phyloP scores from a whole-genome alignment of 2,329 filamentous ascomycete species.

The Didymella segeticola region DNA sequence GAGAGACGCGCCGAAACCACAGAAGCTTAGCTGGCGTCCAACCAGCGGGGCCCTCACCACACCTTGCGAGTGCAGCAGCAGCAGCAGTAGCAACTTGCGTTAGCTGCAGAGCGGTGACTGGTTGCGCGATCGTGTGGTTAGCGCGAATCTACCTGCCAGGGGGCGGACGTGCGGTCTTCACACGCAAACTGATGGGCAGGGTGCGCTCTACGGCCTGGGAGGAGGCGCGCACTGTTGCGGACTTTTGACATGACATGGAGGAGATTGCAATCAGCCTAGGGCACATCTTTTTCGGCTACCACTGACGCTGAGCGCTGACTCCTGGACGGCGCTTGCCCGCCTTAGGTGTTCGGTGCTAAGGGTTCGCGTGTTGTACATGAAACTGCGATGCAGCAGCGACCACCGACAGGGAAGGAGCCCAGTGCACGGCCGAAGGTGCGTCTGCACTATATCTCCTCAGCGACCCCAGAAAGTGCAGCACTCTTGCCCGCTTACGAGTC shows the following conservation, averaged over 20 bases:
- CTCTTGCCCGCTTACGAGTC: conserved; percentile 21
- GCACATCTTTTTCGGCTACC: conserved; percentile 15
- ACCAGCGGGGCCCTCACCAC: conserved; percentile 4
- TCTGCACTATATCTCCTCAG: conserved; percentile 16
- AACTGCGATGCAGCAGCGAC: conserved; percentile 26
- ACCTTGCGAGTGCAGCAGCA: conserved; percentile 2
- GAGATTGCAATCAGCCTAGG: conserved; percentile 21
- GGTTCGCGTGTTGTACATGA: conserved; percentile 33
- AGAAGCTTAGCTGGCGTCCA: conserved; percentile 7
- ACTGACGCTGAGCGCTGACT: conserved; percentile 14
- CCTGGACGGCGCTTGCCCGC: conserved; percentile 3
- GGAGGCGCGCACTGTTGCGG: conserved; percentile 13
- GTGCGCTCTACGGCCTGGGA: conserved; percentile 1
- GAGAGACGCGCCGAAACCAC: conserved; percentile 11
- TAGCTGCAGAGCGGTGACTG: conserved; percentile 16
- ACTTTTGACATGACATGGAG: conserved; percentile 17
- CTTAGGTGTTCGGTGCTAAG: conserved; percentile 17
- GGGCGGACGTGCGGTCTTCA: conserved; percentile 3
- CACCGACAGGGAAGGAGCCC: conserved; percentile 13
- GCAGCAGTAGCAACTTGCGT: too few species aligned
- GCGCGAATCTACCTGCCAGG: conserved; percentile 15
- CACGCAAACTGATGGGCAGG: conserved; percentile 2
- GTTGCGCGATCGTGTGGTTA: conserved; percentile 17
- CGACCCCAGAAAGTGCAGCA: conserved; percentile 5
- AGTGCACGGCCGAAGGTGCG: conserved; percentile 12